These are phyloP conservation scores for Hypsizygus ulmarius DNA, from an alignment of 1,284 basidiomycete species.

Conservation along the genomic window DNA sequence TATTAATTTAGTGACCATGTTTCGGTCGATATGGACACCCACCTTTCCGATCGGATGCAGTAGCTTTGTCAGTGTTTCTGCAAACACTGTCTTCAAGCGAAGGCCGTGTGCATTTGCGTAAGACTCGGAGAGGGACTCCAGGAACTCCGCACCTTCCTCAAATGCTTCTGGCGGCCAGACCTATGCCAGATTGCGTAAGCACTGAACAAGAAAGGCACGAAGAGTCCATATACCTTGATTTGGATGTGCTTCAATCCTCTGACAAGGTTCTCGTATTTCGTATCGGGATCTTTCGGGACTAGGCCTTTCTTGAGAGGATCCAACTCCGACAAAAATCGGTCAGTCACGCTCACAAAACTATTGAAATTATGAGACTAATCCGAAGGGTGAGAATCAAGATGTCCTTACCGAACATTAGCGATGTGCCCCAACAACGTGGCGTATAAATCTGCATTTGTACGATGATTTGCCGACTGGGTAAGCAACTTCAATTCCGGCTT, in stretches of 20 bases:
- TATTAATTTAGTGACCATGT: constrained; percentile 6
- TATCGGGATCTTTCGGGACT: constrained; percentile 75
- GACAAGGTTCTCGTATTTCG: constrained; percentile 80
- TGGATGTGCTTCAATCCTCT: constrained; percentile 77
- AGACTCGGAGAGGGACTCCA: constrained; percentile 79
- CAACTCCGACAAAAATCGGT: constrained; percentile 80
- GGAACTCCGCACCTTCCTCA: constrained; percentile 91
- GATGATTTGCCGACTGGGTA: constrained; percentile 68
- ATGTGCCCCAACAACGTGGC: constrained; percentile 81
- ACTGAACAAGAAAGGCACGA: background rate
- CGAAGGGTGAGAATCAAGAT: constrained; percentile 1
- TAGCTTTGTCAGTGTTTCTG: constrained; percentile 77
- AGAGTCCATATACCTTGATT: constrained; percentile 58
- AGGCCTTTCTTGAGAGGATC: constrained; percentile 70
- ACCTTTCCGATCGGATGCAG: constrained; percentile 91
- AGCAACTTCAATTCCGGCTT: constrained; percentile 69
- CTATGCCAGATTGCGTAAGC: constrained; percentile 35
- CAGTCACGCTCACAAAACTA: constrained; percentile 85
- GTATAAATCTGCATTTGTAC: constrained; percentile 78
- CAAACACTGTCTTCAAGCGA: constrained; percentile 83
- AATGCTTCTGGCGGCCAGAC: constrained; percentile 94
- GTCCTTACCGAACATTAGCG: constrained; percentile 67
- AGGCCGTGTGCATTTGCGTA: constrained; percentile 86
- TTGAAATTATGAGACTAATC: constrained; percentile 6
- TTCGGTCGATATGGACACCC: constrained; percentile 12